Conservation (phyloP, 2,329 filamentous ascomycete species). For the Pseudogymnoascus sp. region DNA sequence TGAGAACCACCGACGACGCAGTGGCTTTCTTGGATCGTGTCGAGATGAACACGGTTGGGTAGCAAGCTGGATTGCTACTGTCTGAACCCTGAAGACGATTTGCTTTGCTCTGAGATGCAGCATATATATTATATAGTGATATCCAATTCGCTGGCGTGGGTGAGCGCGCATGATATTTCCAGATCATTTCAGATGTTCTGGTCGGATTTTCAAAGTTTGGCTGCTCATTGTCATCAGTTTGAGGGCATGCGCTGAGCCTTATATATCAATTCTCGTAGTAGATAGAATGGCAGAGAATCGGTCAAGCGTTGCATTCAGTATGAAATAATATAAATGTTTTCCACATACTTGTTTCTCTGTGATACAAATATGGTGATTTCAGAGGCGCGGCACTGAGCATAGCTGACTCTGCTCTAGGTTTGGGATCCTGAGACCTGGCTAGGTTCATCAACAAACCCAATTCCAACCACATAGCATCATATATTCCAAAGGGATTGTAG, state of each 20-base stretch:
- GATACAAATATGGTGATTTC: background rate
- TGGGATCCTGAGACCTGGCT: background rate
- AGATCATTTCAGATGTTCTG: conserved; percentile 1
- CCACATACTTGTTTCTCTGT: background rate
- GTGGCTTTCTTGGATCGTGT: background rate
- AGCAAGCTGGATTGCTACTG: background rate
- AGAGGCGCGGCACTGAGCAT: background rate
- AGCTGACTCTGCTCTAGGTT: background rate
- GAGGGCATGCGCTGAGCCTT: background rate
- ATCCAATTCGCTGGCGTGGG: background rate
- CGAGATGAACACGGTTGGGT: background rate
- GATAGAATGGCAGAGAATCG: background rate
- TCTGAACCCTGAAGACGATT: background rate
- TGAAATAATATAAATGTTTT: background rate
- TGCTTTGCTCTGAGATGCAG: conserved; percentile 2
- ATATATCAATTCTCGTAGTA: background rate
- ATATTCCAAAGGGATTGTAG: background rate
- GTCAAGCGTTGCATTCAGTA: background rate
- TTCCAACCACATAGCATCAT: background rate
- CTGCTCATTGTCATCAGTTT: background rate
- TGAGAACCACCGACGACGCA: background rate
- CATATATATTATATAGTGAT: conserved; percentile 1
- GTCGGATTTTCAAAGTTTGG: background rate
- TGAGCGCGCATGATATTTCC: background rate
- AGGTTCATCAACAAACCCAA: background rate